Percentiles rank a stretch among this genome's conserved stretches.
phyloP scores from a whole-genome alignment of 495 filamentous ascomycete genomes.

The Eremomyces bilateralis region DNA sequence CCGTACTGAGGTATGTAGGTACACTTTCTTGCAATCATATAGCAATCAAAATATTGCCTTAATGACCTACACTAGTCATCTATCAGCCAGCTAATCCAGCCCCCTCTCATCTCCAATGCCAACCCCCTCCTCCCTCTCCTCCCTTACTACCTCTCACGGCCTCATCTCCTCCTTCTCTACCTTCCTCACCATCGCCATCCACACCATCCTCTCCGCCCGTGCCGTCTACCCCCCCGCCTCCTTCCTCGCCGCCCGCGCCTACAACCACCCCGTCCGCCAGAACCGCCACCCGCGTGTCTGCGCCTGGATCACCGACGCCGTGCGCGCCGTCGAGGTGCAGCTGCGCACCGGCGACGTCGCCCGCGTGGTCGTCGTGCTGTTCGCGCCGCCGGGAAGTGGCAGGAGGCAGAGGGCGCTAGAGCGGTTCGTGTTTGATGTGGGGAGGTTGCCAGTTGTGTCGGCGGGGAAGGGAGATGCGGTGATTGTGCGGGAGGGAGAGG shows the following conservation, averaged over 20 bases:
- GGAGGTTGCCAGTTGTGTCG: conserved; percentile 44
- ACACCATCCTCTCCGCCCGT: conserved; percentile 83
- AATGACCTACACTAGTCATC: no score
- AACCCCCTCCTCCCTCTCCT: no score
- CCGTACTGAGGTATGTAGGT: no score
- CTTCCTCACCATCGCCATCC: conserved; percentile 76
- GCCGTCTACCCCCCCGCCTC: conserved; percentile 58
- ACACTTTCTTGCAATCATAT: no score
- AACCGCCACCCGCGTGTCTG: conserved; percentile 79
- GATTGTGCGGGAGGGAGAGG: conserved; percentile 29
- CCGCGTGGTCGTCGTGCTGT: conserved; percentile 55
- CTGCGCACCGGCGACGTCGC: conserved; percentile 49
- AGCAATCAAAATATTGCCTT: no score
- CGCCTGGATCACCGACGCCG: conserved; percentile 70
- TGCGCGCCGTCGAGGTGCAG: conserved; percentile 51
- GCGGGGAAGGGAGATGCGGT: conserved; percentile 20
- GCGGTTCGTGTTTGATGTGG: conserved; percentile 70
- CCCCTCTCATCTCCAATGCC: no score
- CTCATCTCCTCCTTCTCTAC: conserved; percentile 39
- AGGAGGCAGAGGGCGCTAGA: no score
- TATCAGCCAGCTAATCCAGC: no score
- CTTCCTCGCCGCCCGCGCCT: conserved; percentile 64
- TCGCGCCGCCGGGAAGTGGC: conserved; percentile 26
- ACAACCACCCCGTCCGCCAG: conserved; percentile 78
- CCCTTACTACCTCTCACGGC: no score